A percentile compares a stretch with the other conserved stretches of the same genome.
phyloP scores from a whole-genome alignment of 768 basidiomycete genomes.

The Boletus sensibilis region DNA sequence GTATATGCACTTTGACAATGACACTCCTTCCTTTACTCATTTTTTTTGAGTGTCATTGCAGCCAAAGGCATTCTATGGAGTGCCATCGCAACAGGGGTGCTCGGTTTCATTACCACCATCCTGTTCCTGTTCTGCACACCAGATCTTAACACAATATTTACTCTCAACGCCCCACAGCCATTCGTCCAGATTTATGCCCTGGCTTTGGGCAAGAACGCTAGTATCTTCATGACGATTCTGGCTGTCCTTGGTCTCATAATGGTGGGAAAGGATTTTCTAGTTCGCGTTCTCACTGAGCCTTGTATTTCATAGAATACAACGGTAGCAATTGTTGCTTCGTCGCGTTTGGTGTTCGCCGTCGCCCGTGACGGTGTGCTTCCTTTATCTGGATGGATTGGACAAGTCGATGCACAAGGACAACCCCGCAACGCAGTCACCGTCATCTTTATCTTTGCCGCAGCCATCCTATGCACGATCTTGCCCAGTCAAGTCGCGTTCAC shows the following conservation, averaged over 20 bases:
- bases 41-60: conserved; percentile 58
- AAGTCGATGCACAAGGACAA: conserved; percentile 67
- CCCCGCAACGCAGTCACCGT: conserved; percentile 85
- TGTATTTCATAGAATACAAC: conserved; percentile 65
- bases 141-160: conserved; percentile 70
- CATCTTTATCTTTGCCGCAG: conserved; percentile 75
- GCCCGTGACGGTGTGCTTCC: conserved; percentile 94
- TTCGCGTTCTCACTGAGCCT: not conserved
- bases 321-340: conserved; percentile 84
- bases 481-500: conserved; percentile 92
- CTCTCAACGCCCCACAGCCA: conserved; percentile 81
- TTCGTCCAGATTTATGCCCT: conserved; percentile 87
- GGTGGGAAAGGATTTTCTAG: conserved; percentile 41
- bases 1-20: conserved; percentile 28
- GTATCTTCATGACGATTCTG: conserved; percentile 85
- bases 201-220: conserved; percentile 75
- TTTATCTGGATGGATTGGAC: conserved; percentile 77
- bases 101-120: conserved; percentile 79
- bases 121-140: conserved; percentile 86
- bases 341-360: conserved; percentile 86
- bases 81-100: conserved; percentile 70
- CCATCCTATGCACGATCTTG: conserved; percentile 81
- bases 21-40: not conserved
- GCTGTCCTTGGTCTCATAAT: conserved; percentile 84
- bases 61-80: conserved; percentile 81